A percentile compares a stretch with the other conserved stretches of the same genome.
Conservation (phyloP, 2,329 filamentous ascomycete genomes). For the Aureobasidium sp. region DNA sequence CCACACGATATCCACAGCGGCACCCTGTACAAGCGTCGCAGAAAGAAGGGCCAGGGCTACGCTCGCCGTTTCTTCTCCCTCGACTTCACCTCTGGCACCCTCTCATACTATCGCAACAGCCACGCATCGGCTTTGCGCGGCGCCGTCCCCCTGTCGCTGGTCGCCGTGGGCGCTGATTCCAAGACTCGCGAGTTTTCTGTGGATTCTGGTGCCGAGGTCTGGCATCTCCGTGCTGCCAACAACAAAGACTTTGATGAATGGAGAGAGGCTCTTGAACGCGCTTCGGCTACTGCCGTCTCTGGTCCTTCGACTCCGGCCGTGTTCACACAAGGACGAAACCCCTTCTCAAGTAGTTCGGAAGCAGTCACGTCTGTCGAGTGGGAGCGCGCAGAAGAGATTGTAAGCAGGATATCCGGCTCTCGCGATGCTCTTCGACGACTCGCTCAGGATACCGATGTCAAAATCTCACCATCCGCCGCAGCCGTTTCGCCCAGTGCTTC, state of each 20-base stretch:
- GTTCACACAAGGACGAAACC: background rate
- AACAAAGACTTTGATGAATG: conserved; percentile 81
- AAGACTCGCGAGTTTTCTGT: conserved; percentile 87
- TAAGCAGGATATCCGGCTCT: conserved; percentile 79
- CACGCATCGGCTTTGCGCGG: conserved; percentile 88
- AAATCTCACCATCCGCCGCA: conserved; percentile 40
- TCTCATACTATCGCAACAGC: conserved; percentile 94
- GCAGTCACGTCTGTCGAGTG: conserved; percentile 51
- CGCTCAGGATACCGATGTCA: conserved; percentile 74
- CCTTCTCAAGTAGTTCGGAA: background rate
- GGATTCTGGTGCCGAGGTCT: conserved; percentile 93
- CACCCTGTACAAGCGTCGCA: conserved; percentile 76
- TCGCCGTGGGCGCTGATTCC: conserved; percentile 84
- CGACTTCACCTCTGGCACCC: conserved; percentile 85
- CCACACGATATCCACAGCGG: conserved; percentile 67
- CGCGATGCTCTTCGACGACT: conserved; percentile 81
- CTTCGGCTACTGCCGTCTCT: conserved; percentile 44
- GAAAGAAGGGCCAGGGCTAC: conserved; percentile 90
- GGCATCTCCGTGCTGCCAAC: conserved; percentile 82
- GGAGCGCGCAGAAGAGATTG: conserved; percentile 75
- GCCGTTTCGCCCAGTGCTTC: conserved; percentile 20
- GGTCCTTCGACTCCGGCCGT: conserved; percentile 14
- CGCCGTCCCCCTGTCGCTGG: conserved; percentile 84
- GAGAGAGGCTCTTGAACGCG: conserved; percentile 77
- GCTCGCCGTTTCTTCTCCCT: conserved; percentile 92